Evolutionary conservation across 1,284 basidiomycete genomes (phyloP).

Genomic region (Somion occarium): DNA sequence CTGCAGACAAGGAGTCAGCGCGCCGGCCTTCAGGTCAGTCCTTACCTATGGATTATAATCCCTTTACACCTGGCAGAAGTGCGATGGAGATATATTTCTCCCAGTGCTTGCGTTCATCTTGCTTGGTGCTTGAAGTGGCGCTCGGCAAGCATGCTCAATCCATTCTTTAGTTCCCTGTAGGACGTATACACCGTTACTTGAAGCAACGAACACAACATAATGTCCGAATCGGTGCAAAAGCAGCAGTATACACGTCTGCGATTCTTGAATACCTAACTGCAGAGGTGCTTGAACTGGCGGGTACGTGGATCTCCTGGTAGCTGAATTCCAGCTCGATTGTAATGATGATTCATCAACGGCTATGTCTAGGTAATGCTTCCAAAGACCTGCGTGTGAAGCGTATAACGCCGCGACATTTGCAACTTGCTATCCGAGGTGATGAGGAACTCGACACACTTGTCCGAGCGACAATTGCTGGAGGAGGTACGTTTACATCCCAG

Average conservation of each 20-base stretch:
- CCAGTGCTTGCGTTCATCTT: no score
- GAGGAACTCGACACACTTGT: slow-evolving; percentile 86
- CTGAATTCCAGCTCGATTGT: background rate
- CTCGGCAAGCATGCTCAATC: no score
- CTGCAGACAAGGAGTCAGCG: slow-evolving; percentile 75
- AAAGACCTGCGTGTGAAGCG: slow-evolving; percentile 96
- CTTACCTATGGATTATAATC: no score
- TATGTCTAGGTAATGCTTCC: slow-evolving; percentile 82
- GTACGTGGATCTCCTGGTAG: slow-evolving; percentile 35
- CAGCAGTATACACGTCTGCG: slow-evolving; percentile 89
- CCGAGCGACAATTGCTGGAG: slow-evolving; percentile 49
- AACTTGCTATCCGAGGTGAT: slow-evolving; percentile 94
- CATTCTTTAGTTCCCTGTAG: slow-evolving; percentile 80
- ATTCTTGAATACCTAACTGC: slow-evolving; percentile 90
- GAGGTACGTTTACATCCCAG: slow-evolving; percentile 52
- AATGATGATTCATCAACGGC: background rate
- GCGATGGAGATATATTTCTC: no score
- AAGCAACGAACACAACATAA: slow-evolving; percentile 93
- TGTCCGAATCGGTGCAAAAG: slow-evolving; percentile 89
- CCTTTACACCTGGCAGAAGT: no score
- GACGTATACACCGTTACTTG: slow-evolving; percentile 93
- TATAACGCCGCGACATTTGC: slow-evolving; percentile 91
- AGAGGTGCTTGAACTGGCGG: slow-evolving; percentile 86
- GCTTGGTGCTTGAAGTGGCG: no score
- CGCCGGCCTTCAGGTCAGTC: slow-evolving; percentile 77